Evolutionary conservation across 805 yeast genomes (phyloP).

Genomic region (Yarrowia sp.): DNA sequence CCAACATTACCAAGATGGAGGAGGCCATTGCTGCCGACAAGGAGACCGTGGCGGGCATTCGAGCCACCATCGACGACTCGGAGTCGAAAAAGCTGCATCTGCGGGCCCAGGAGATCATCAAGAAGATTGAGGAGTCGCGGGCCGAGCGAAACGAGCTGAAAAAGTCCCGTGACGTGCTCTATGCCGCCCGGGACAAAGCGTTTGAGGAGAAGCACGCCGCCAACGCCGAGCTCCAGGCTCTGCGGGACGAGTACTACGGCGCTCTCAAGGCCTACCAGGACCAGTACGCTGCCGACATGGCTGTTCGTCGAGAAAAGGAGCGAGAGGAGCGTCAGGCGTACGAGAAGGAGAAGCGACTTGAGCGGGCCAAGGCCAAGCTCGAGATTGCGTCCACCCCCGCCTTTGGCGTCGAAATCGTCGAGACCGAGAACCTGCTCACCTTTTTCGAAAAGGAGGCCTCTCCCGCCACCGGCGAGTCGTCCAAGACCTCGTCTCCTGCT

Average conservation of each 20-base stretch:
- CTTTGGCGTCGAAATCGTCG: constrained; percentile 75
- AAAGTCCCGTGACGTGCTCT: constrained; percentile 64
- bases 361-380: constrained; percentile 72
- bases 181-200: constrained; percentile 69
- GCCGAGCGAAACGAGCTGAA: constrained; percentile 70
- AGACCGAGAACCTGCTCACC: constrained; percentile 73
- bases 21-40: constrained; percentile 80
- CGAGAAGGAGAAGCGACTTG: constrained; percentile 59
- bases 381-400: constrained; percentile 82
- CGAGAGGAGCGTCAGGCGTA: constrained; percentile 63
- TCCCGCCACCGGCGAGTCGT: constrained; percentile 45
- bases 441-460: constrained; percentile 76
- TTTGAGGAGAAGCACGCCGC: constrained; percentile 70
- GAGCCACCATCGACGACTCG: constrained; percentile 63
- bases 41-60: constrained; percentile 75
- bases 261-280: constrained; percentile 74
- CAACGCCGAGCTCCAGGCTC: constrained; percentile 69
- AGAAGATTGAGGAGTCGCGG: constrained; percentile 71
- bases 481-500: constrained; percentile 43
- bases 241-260: constrained; percentile 76
- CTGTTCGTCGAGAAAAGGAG: constrained; percentile 72
- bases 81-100: constrained; percentile 70
- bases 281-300: constrained; percentile 70
- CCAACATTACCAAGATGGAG: constrained; percentile 74
- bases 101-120: constrained; percentile 66